A percentile compares a stretch with the other conserved stretches of the same genome.
Conservation (phyloP, 768 basidiomycete species). For the Mycena latifolia region DNA sequence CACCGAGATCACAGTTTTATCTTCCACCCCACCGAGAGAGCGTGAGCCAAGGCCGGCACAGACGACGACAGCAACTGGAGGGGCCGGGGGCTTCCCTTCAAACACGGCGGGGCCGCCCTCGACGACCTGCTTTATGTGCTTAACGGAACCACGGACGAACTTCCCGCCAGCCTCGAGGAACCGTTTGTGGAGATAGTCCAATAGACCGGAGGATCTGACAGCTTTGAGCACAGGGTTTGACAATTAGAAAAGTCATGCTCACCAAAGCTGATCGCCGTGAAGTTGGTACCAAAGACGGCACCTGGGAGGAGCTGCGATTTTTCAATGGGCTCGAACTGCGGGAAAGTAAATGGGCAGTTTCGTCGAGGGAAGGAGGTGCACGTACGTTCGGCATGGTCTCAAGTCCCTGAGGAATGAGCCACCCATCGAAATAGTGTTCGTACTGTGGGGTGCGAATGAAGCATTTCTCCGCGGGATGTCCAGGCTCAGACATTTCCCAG, state of each 20-base stretch:
- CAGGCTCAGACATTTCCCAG: no score
- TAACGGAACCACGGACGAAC: constrained; percentile 60
- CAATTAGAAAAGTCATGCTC: not conserved
- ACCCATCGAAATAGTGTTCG: constrained; percentile 54
- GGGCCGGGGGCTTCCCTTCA: constrained; percentile 17
- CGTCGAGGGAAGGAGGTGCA: no score
- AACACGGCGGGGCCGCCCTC: constrained; percentile 52
- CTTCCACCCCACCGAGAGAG: constrained; percentile 71
- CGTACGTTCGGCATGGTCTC: constrained; percentile 55
- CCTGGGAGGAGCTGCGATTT: constrained; percentile 23
- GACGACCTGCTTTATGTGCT: constrained; percentile 71
- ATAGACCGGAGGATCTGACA: constrained; percentile 66
- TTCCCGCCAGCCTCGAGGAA: constrained; percentile 70
- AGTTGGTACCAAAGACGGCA: constrained; percentile 27
- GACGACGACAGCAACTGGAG: constrained; percentile 35
- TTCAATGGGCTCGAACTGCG: constrained; percentile 25
- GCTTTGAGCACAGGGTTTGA: not conserved
- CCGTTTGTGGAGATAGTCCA: constrained; percentile 71
- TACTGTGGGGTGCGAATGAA: constrained; percentile 64
- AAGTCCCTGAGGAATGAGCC: constrained; percentile 38
- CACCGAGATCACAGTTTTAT: constrained; percentile 67
- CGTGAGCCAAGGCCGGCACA: constrained; percentile 55
- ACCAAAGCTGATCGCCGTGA: no score
- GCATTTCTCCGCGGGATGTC: no score
- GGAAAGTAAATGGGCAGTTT: not conserved